These are phyloP conservation scores for Erigeron canadensis DNA, from an alignment of 129 eudicot genomes.

Conservation along the genomic window DNA sequence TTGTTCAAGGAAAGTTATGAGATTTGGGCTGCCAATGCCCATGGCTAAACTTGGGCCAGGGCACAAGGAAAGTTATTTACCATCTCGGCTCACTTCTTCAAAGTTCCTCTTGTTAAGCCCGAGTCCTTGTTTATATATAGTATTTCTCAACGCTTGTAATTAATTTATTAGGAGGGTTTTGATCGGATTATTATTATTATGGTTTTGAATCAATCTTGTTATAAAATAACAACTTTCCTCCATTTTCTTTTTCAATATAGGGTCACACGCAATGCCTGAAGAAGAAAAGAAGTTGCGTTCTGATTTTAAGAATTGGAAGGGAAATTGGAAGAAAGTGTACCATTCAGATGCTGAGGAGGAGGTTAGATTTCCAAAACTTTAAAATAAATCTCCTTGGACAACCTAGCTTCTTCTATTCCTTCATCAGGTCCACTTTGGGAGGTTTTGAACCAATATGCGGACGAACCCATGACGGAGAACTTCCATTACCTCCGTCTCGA, in stretches of 20 bases:
- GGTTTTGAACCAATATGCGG: not conserved
- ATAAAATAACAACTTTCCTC: no score
- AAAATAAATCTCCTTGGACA: no score
- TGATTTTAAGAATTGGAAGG: not conserved
- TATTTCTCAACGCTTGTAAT: no score
- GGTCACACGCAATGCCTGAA: not conserved
- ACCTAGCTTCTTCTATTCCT: not conserved
- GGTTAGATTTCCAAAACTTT: not conserved
- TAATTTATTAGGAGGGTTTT: no score
- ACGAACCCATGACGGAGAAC: not conserved
- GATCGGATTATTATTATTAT: not conserved
- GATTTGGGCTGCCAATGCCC: constrained; percentile 42
- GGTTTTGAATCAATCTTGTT: no score
- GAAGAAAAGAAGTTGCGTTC: no score
- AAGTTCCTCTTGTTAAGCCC: constrained; percentile 40
- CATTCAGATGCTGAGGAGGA: not conserved
- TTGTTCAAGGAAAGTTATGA: constrained; percentile 45
- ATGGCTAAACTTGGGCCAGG: constrained; percentile 54
- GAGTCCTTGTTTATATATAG: no score
- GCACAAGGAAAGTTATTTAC: constrained; percentile 34
- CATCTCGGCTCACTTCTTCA: constrained; percentile 29
- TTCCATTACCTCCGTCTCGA: not conserved
- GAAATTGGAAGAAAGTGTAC: not conserved
- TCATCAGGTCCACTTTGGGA: not conserved
- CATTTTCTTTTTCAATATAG: not conserved